Base-by-base conservation (phyloP, 2,329 filamentous ascomycete genomes). In the Thielaviopsis euricoi region DNA sequence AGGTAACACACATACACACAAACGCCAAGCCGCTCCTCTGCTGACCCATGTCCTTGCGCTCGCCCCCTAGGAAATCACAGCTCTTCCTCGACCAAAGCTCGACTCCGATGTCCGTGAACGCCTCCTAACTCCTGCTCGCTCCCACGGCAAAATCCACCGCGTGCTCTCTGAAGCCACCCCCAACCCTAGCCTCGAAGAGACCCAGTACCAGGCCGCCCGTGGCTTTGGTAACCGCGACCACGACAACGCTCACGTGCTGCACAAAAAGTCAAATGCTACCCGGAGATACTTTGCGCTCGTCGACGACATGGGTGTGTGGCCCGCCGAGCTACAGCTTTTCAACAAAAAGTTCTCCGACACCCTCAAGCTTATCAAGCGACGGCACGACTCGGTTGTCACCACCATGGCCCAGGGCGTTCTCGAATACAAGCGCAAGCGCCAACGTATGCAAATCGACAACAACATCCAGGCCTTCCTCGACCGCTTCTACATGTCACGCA, bases 401-500 rank as follows among this genome's bases (percentile, higher is more conserved):
- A 98, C 93, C 7, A 93, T 98, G 72, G 93, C 93, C 6, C 91
- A 98, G 71, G 93, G 93, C 61, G 96, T 98, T 64, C 79, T 97
- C 60, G 93, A 98, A 73, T 98, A 95, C 78, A 98, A 98, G 75
- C 87, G 91, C 58, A 91, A 86, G 69, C 82, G 89, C 62, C 93
- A 98, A 77, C 83, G 93, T 57, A 93, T 97, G 85, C 93, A 97
- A 69, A 98, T 98, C 67, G 93, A 97, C 72, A 85, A 90, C 69
- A 94, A 90, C 65, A 96, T 98, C 60, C 93, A 98, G 71, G 85
- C 89, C 58, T 98, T 98, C 76, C 82, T 98, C 63, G 93, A 98
- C 73, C 87, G 93, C 60, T 98, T 98, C 73, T 98, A 98, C 77
- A 98, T 98, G 93, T 96, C 90, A 51, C 88, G 93, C 62, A 98